Evolutionary conservation across 495 filamentous ascomycete species (phyloP), one percentile per base, ranked within the genome.

Genomic region (Rhypophila decipiens): DNA sequence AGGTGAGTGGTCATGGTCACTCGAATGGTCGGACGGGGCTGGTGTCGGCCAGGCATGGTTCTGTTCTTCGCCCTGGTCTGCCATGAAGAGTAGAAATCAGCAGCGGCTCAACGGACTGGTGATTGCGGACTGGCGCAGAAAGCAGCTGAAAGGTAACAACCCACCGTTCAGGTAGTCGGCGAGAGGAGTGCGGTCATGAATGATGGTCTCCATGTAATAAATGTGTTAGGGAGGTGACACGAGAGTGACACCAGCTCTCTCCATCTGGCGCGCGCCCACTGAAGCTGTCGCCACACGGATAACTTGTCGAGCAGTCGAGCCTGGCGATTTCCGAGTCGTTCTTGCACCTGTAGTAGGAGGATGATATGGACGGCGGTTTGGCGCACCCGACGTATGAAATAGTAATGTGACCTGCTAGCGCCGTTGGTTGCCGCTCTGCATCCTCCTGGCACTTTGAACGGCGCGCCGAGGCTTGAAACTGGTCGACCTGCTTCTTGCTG

Each of bases 101-200:
- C 39, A 29, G 39, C 24, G 27, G 3, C 7, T 38, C 31, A 33
- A n/a, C 31, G 15, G 19, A 20, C n/a, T n/a, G n/a, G n/a, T n/a
- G n/a, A n/a, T n/a, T n/a, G n/a, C n/a, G 29, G 15, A 24, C 12
- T 3, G 27, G 20, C 13, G 42, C 3, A 21, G 33, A 22, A 18
- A 36, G 33, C 39, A 24, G 27, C 5, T 8, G 40, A 17, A 13
- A 24, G 23, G 36, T 23, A 40, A 27, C 17, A 24, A 64, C 70
- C 52, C 63, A 96, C 91, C 93, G 78, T 95, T 85, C 49, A 98
- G 82, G 72, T 95, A 96, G 52, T 87, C 84, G 61, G 88, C 89
- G 69, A 97, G 75, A 49, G 93, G 93, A 57, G 89, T 88, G 64
- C 90, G 83, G 69, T 93, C 85, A 70, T 85, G 88, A 57, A 96